Evolutionary conservation across 2,329 filamentous ascomycete species (phyloP).

Genomic region (Nemania serpens): DNA sequence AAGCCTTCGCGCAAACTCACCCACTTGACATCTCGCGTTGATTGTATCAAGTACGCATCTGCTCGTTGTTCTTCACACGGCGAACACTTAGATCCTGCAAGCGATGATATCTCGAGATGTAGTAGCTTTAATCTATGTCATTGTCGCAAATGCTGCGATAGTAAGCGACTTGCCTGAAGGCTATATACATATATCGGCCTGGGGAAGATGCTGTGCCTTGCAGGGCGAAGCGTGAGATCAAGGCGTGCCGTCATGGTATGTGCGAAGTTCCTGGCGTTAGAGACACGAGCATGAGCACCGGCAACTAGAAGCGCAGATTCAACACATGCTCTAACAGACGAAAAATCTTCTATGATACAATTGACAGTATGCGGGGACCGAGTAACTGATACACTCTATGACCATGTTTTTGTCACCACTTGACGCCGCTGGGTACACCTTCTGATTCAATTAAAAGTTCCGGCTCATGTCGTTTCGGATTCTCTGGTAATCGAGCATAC

Average conservation of each 20-base stretch:
- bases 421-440: slow-evolving; percentile 39
- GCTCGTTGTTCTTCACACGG: no score
- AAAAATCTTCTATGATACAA: slow-evolving; percentile 57
- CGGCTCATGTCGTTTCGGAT: slow-evolving; percentile 86
- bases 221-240: background rate
- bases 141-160: no score
- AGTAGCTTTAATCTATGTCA: no score
- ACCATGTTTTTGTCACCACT: slow-evolving; percentile 45
- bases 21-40: no score
- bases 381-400: slow-evolving; percentile 62
- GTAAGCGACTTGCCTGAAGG: no score
- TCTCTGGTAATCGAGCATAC: slow-evolving; percentile 76
- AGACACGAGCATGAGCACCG: background rate
- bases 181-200: no score
- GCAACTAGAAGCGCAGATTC: slow-evolving; percentile 8
- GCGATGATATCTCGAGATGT: no score
- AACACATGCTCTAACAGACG: slow-evolving; percentile 39
- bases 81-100: no score
- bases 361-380: slow-evolving; percentile 50
- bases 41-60: no score
- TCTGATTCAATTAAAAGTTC: slow-evolving; percentile 59
- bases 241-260: background rate
- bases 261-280: background rate
- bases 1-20: no score
- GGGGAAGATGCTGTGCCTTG: no score